These are phyloP conservation scores for Hyparrhenia diplandra DNA, from an alignment of 176 grass and related monocot genomes.

Conservation along the genomic window DNA sequence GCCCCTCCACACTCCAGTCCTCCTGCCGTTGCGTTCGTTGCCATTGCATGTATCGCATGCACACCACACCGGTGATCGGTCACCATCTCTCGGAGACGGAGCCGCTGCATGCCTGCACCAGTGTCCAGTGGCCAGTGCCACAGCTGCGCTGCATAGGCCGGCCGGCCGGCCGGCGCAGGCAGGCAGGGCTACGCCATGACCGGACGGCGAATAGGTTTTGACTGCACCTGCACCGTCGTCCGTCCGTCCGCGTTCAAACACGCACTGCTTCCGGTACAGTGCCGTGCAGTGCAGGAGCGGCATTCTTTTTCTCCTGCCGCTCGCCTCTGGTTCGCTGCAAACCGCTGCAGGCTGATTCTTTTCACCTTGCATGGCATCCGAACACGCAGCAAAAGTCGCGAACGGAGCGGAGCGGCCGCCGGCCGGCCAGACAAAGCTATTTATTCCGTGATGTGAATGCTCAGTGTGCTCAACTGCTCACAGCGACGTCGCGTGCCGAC, in stretches of 20 bases:
- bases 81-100: not conserved
- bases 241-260: too few relatives aligned
- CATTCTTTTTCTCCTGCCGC: too few relatives aligned
- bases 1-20: too few relatives aligned
- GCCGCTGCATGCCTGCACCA: not conserved
- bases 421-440: not conserved
- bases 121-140: not conserved
- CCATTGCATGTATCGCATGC: not conserved
- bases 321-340: too few relatives aligned
- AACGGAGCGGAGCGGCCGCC: not conserved
- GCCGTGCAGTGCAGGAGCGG: too few relatives aligned
- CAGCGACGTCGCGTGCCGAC: constrained; percentile 13
- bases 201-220: constrained; percentile 23
- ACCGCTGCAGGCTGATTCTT: too few relatives aligned
- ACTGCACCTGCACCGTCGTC: not conserved
- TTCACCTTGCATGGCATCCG: too few relatives aligned
- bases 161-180: not conserved
- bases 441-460: constrained; percentile 10
- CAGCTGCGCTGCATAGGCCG: too few relatives aligned
- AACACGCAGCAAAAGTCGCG: too few relatives aligned
- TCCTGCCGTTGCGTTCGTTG: not conserved
- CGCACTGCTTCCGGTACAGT: too few relatives aligned
- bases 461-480: not conserved
- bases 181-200: constrained; percentile 26
- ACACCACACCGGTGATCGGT: not conserved